These are phyloP conservation scores for Pilasporangium apinafurcum DNA, from an alignment of 352 stramenopile species.

Conservation along the genomic window DNA sequence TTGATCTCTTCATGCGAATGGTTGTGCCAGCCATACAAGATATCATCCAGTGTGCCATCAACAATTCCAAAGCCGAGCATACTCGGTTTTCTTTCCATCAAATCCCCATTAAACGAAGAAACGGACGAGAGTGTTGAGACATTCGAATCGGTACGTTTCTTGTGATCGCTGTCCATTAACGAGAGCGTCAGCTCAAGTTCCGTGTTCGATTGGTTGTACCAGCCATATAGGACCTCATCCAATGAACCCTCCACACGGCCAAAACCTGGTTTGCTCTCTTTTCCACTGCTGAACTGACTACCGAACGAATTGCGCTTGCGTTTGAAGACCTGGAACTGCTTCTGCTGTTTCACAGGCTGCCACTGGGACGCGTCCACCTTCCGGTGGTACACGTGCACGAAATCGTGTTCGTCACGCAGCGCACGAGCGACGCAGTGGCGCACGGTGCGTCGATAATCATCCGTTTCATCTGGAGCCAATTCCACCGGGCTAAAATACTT, in stretches of 20 bases:
- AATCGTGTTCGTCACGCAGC: slow-evolving; percentile 22
- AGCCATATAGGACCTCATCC: slow-evolving; percentile 48
- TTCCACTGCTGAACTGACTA: not conserved
- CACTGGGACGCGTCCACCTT: slow-evolving; percentile 30
- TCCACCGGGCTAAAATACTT: slow-evolving; percentile 18
- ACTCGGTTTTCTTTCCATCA: no score
- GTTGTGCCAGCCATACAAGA: slow-evolving; percentile 37
- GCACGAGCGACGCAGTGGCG: slow-evolving; percentile 16
- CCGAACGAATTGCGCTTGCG: slow-evolving; percentile 4
- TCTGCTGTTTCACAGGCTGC: slow-evolving; percentile 32
- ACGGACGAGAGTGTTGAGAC: no score
- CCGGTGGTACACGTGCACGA: slow-evolving; percentile 13
- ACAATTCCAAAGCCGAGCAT: slow-evolving; percentile 32
- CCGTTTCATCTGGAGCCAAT: slow-evolving; percentile 18
- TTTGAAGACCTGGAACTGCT: slow-evolving; percentile 33
- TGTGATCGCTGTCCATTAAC: slow-evolving; percentile 6
- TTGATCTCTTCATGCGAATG: slow-evolving; percentile 26
- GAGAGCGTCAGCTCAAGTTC: slow-evolving; percentile 18
- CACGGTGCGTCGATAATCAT: slow-evolving; percentile 23
- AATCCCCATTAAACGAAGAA: no score
- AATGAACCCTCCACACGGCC: slow-evolving; percentile 33
- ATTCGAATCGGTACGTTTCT: slow-evolving; percentile 34
- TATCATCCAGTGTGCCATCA: slow-evolving; percentile 34
- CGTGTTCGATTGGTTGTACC: slow-evolving; percentile 20
- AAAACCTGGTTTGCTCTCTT: slow-evolving; percentile 42